A percentile compares a stretch with the other conserved stretches of the same genome.
Conservation (phyloP, 225 moss, liverwort and hornwort species). For the Sphagnum contortum region DNA sequence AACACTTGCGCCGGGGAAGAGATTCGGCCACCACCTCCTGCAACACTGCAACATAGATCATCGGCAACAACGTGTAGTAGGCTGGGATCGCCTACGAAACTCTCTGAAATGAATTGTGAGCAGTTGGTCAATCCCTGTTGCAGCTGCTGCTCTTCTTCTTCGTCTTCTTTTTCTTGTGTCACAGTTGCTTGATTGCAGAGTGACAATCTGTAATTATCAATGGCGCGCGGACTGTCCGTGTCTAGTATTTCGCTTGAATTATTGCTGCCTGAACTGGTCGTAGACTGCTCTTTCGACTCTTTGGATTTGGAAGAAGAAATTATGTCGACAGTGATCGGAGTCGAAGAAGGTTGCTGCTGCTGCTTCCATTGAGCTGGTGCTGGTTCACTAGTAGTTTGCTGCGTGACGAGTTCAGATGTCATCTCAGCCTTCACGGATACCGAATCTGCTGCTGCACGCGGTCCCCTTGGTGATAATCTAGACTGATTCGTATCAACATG, state of each 20-base stretch:
- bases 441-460: not conserved
- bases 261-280: constrained; percentile 62
- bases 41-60: too few species aligned
- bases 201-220: constrained; percentile 25
- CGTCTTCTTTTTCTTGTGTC: too few species aligned
- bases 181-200: too few species aligned
- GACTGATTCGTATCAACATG: constrained; percentile 1
- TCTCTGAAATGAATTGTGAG: constrained; percentile 10
- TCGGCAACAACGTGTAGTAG: too few species aligned
- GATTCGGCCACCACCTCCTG: too few species aligned
- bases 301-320: constrained; percentile 9
- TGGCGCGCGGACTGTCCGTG: constrained; percentile 62
- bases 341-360: constrained; percentile 8
- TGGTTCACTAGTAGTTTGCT: too few species aligned
- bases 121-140: constrained; percentile 7
- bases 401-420: not conserved
- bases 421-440: not conserved
- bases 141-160: not conserved
- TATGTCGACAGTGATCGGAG: constrained; percentile 10
- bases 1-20: not conserved
- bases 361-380: not conserved
- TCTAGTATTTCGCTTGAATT: constrained; percentile 67
- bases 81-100: constrained; percentile 13
- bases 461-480: too few species aligned
- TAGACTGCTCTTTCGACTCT: constrained; percentile 28